phyloP scores from a whole-genome alignment of 345 rosid genomes.

The Aurinia saxatilis region DNA sequence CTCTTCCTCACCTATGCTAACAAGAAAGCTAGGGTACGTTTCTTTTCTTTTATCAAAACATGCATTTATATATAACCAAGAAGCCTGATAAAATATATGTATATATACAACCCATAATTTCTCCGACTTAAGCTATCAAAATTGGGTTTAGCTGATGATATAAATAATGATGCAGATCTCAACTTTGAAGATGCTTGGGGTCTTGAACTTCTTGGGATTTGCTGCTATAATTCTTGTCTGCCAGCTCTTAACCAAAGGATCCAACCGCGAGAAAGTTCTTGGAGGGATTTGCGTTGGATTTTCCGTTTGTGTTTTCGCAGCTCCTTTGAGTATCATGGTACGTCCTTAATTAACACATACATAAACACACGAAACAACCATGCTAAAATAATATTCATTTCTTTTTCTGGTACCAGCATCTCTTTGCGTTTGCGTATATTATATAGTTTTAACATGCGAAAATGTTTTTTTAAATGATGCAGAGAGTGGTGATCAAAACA shows the following conservation, averaged over 20 bases:
- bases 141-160: neutral
- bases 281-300: constrained; percentile 52
- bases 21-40: constrained; percentile 44
- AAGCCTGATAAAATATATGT: too few species aligned
- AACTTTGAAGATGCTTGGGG: constrained; percentile 40
- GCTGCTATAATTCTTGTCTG: constrained; percentile 32
- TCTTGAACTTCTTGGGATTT: constrained; percentile 45
- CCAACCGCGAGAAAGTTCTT: constrained; percentile 32
- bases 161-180: constrained; percentile 29
- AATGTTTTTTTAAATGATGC: neutral
- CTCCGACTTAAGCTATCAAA: too few species aligned
- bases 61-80: neutral
- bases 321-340: constrained; percentile 57
- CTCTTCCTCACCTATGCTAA: constrained; percentile 50
- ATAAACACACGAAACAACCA: too few species aligned
- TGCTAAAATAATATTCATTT: neutral
- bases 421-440: constrained; percentile 4
- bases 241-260: constrained; percentile 37
- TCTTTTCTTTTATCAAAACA: neutral
- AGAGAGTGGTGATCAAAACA: constrained; percentile 40
- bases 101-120: too few species aligned
- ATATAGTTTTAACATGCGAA: constrained; percentile 11
- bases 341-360: neutral
- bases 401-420: neutral
- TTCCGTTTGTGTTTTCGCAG: constrained; percentile 46